phyloP scores from a whole-genome alignment of 2,329 filamentous ascomycete genomes.

The Orbilia quercus region DNA sequence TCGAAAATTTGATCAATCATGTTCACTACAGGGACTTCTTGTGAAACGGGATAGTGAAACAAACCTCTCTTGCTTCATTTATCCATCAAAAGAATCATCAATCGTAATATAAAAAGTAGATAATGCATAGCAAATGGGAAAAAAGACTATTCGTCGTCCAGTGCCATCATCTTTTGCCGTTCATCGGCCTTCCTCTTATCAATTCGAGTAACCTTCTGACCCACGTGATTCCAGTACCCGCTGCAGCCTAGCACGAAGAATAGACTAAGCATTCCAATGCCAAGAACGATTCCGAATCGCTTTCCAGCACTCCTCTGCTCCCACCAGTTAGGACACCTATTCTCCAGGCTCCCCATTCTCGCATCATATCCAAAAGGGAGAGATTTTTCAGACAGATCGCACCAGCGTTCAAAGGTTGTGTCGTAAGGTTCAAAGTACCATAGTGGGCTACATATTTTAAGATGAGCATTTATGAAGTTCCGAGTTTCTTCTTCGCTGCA shows the following conservation, averaged over 20 bases:
- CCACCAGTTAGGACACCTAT: slow-evolving; percentile 47
- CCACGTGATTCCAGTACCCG: slow-evolving; percentile 31
- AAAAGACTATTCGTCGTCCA: not conserved
- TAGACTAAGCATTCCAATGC: slow-evolving; percentile 28
- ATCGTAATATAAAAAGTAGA: too few species aligned
- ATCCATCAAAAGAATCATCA: too few species aligned
- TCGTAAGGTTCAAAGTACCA: slow-evolving; percentile 50
- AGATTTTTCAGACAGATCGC: slow-evolving; percentile 37
- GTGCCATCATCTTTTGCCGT: slow-evolving; percentile 26
- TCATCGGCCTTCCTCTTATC: slow-evolving; percentile 20
- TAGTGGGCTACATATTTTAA: slow-evolving; percentile 42
- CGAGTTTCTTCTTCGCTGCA: slow-evolving; percentile 19
- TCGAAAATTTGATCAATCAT: too few species aligned
- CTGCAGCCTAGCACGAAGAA: slow-evolving; percentile 35
- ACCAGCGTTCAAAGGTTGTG: slow-evolving; percentile 43
- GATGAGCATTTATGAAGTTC: slow-evolving; percentile 23
- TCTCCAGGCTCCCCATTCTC: slow-evolving; percentile 42
- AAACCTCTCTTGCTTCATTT: too few species aligned
- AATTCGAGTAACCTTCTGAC: slow-evolving; percentile 20
- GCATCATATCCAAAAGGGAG: slow-evolving; percentile 36
- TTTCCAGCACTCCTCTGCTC: slow-evolving; percentile 43
- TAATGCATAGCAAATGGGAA: too few species aligned
- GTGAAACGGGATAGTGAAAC: too few species aligned
- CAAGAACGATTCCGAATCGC: slow-evolving; percentile 41
- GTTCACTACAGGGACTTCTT: too few species aligned